Evolutionary conservation across 768 basidiomycete genomes (phyloP), one percentile per base, ranked within the genome.

Genomic region (Rhodotorula kratochvilovae): DNA sequence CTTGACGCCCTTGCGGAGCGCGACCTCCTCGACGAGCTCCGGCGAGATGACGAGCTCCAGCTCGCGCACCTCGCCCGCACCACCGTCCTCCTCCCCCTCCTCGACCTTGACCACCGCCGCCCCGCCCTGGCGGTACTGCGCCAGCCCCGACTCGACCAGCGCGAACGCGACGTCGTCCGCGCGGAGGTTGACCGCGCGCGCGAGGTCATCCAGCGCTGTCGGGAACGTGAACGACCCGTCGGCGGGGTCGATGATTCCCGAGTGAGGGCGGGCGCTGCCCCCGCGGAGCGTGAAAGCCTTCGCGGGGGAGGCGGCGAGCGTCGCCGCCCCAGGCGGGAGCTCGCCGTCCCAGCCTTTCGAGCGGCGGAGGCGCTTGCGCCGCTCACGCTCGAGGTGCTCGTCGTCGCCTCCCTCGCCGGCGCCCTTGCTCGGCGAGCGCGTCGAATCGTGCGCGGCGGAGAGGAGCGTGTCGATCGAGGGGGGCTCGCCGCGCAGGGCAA

Each of bases 161-260:
- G 93, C 91, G 80, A 91, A 93, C 0, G 91, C 89, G 0, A 88
- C 86, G 79, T 98, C 95, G 66, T 96, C 91, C 0, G 87, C 80
- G 2, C 90, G 85, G 63, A 98, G 82, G 80, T 90, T 88, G 58
- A 91, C 91, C 39, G 88, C 90, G 27, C 83, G 82, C 3, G 92
- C 88, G 67, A 97, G 86, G 46, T 90, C 87, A 16, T 82, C 83
- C n/a, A 97, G 84, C 29, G 88, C 88, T 5, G 77, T 77, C 46
- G 67, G 72, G 57, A 72, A 73, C 29, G 50, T 46, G 55, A 56
- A 70, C 45, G 62, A 61, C n/a, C 58, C 72, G 19, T 12, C 46
- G 23, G 39, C 39, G 5, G 57, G 56, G 31, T 53, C 63, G n/a
- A 58, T 51, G 62, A 66, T 6, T 54, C 59, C 48, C 58, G 48